Conservation (phyloP, 108 stramenopile species). For the Bacterosira constricta region DNA sequence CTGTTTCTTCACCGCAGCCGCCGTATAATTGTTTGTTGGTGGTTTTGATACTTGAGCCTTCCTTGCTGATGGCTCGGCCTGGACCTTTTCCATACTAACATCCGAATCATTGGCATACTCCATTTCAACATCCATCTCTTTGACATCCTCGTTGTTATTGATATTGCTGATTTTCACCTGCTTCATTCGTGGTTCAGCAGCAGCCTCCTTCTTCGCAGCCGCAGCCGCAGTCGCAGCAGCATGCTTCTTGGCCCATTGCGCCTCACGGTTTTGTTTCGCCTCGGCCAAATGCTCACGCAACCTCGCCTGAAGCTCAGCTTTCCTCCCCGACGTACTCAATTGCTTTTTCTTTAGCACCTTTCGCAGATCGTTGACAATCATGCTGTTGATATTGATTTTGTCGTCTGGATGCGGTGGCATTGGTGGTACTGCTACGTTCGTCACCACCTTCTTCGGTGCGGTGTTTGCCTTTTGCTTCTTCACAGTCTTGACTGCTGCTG, state of each 20-base stretch:
- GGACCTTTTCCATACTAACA: neutral
- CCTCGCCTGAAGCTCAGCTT: conserved; percentile 52
- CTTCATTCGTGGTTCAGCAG: neutral
- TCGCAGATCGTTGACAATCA: conserved; percentile 57
- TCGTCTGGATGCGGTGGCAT: conserved; percentile 15
- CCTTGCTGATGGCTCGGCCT: neutral
- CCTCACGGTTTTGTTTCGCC: conserved; percentile 14
- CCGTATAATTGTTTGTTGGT: neutral
- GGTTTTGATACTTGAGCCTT: neutral
- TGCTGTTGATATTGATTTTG: conserved; percentile 40
- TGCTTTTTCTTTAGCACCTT: conserved; percentile 47
- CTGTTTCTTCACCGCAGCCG: conserved; percentile 15
- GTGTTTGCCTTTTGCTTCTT: neutral
- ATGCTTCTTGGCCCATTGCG: conserved; percentile 7
- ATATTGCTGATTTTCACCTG: neutral
- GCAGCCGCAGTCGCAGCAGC: neutral
- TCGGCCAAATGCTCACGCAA: conserved; percentile 32
- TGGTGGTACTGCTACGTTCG: neutral
- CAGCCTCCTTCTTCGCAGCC: neutral
- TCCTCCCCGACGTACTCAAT: conserved; percentile 46
- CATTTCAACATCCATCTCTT: conserved; percentile 7
- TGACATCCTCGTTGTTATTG: neutral
- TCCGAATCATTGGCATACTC: neutral
- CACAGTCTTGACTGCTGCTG: neutral
- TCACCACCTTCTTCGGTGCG: neutral